Evolutionary conservation across 495 filamentous ascomycete genomes (phyloP).

Genomic region (Lophium mytilinum): DNA sequence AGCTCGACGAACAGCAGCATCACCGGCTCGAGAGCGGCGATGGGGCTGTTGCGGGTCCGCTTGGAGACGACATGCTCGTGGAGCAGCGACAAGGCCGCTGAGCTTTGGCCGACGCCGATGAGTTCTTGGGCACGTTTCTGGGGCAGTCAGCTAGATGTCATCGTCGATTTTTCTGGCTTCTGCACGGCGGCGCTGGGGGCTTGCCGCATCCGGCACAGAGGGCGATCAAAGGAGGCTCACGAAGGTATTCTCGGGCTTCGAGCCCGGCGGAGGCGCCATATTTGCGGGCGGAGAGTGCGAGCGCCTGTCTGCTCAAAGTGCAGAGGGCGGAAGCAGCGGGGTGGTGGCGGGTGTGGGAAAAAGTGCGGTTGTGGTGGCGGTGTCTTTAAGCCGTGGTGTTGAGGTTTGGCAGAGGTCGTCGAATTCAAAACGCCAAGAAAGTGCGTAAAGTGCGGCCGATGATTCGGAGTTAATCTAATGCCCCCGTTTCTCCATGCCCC

Average conservation of each 20-base stretch:
- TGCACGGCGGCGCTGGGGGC: neutral
- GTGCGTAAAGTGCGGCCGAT: too few relatives aligned
- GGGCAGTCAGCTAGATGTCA: slow-evolving; percentile 1
- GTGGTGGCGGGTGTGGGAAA: neutral
- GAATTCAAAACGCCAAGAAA: too few relatives aligned
- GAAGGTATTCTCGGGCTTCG: slow-evolving; percentile 97
- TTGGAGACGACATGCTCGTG: slow-evolving; percentile 99
- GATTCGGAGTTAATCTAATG: too few relatives aligned
- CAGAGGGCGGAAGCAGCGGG: slow-evolving; percentile 1
- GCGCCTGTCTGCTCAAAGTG: too few relatives aligned
- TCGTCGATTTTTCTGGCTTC: neutral
- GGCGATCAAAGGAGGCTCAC: slow-evolving; percentile 47
- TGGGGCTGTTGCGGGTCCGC: slow-evolving; percentile 92
- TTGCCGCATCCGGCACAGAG: neutral
- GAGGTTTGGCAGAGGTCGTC: too few relatives aligned
- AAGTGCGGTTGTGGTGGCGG: too few relatives aligned
- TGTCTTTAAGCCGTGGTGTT: too few relatives aligned
- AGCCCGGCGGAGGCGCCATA: slow-evolving; percentile 93
- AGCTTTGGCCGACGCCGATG: slow-evolving; percentile 88
- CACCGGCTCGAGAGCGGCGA: slow-evolving; percentile 91
- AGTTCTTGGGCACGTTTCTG: slow-evolving; percentile 85
- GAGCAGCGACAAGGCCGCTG: slow-evolving; percentile 84
- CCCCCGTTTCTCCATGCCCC: too few relatives aligned
- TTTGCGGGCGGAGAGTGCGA: slow-evolving; percentile 38
- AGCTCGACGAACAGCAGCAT: slow-evolving; percentile 97